Percentiles rank a stretch among this genome's conserved stretches.
Evolutionary conservation across 2,329 filamentous ascomycete genomes (phyloP).

Genomic region (Aspergillus bombycis): DNA sequence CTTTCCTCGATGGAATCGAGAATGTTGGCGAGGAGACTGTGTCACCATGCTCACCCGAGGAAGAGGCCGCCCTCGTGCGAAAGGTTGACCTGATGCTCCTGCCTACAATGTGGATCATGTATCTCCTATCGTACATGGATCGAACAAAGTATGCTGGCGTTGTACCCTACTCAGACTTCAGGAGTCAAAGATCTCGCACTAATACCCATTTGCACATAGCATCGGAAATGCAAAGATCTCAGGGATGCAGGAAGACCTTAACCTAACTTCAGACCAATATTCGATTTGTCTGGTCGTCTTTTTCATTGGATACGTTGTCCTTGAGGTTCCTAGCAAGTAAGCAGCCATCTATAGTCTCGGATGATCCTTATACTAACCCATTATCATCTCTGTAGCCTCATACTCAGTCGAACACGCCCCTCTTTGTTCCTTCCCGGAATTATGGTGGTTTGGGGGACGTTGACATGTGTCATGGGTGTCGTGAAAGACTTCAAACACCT

Average conservation of each 20-base stretch:
- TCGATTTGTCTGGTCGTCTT: conserved; percentile 57
- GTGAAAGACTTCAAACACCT: conserved; percentile 53
- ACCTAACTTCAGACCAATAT: conserved; percentile 48
- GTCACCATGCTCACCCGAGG: conserved; percentile 27
- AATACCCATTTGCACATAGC: conserved; percentile 10
- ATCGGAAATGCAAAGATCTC: conserved; percentile 32
- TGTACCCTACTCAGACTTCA: background rate
- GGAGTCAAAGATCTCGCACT: background rate
- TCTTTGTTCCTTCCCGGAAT: conserved; percentile 55
- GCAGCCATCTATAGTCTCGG: background rate
- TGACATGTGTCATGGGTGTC: conserved; percentile 56
- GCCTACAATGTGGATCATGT: conserved; percentile 56
- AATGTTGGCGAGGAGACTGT: conserved; percentile 15
- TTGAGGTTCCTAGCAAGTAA: conserved; percentile 57
- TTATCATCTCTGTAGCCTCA: conserved; percentile 30
- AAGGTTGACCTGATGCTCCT: conserved; percentile 50
- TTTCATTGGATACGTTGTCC: conserved; percentile 57
- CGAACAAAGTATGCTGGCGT: conserved; percentile 23
- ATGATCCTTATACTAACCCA: background rate
- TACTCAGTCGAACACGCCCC: conserved; percentile 54
- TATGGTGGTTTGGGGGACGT: conserved; percentile 58
- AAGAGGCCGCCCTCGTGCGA: conserved; percentile 50
- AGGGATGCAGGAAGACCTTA: conserved; percentile 26
- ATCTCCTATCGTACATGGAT: conserved; percentile 51
- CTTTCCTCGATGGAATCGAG: conserved; percentile 23